These are phyloP conservation scores for Neoscytalidium dimidiatum DNA, from an alignment of 2,329 filamentous ascomycete genomes.

Conservation along the genomic window DNA sequence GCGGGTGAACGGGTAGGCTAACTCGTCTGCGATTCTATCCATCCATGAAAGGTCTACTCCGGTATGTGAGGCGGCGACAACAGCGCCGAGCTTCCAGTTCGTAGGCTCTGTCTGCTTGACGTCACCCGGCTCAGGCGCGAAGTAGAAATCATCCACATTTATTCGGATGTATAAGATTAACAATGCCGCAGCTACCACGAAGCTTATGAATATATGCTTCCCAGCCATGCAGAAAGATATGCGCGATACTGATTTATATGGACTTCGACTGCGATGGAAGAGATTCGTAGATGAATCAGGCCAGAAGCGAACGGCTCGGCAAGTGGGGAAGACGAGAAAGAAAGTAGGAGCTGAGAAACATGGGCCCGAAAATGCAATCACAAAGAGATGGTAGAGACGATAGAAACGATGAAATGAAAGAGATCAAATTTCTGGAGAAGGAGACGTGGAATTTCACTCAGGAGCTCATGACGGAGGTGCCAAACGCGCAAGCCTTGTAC, in stretches of 20 bases:
- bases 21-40: not conserved
- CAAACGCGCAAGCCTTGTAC: constrained; percentile 4
- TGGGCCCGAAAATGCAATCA: too few species aligned
- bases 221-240: not conserved
- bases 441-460: not conserved
- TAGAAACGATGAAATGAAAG: not conserved
- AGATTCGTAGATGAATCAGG: not conserved
- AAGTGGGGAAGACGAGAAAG: not conserved
- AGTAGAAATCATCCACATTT: not conserved
- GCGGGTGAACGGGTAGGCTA: not conserved
- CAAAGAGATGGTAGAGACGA: not conserved
- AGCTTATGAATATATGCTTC: not conserved
- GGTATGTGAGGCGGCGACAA: not conserved
- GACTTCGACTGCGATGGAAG: not conserved
- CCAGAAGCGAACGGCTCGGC: not conserved
- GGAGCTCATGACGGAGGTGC: constrained; percentile 3
- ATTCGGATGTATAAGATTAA: not conserved
- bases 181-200: not conserved
- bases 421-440: not conserved
- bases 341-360: not conserved
- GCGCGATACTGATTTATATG: not conserved
- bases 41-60: not conserved
- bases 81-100: not conserved
- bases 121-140: not conserved
- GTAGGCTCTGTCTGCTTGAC: not conserved